Evolutionary conservation across 2,329 filamentous ascomycete genomes (phyloP).

Genomic region (Arthrobotrys sinensis): DNA sequence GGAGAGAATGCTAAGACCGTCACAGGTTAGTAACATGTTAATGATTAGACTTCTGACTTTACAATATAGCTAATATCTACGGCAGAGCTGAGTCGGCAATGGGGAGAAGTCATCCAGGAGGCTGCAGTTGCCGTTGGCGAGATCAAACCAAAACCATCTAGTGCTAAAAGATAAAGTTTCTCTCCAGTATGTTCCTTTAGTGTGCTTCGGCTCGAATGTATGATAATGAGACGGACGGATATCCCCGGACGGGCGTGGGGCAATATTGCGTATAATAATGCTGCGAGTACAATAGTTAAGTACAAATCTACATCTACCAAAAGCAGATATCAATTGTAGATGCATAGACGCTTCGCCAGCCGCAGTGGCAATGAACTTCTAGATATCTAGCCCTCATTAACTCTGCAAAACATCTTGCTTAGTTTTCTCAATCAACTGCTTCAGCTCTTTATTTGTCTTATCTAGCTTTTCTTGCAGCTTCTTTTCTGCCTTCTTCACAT

Average conservation of each 20-base stretch:
- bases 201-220: neutral
- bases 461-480: slow-evolving; percentile 63
- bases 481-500: slow-evolving; percentile 60
- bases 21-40: slow-evolving; percentile 52
- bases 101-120: slow-evolving; percentile 49
- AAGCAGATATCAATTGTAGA: slow-evolving; percentile 4
- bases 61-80: neutral
- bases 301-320: slow-evolving; percentile 17
- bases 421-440: slow-evolving; percentile 52
- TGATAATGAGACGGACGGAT: neutral
- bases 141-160: slow-evolving; percentile 43
- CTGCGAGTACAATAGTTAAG: neutral
- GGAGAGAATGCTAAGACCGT: slow-evolving; percentile 62
- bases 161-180: slow-evolving; percentile 8
- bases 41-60: no score
- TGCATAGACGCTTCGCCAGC: slow-evolving; percentile 2
- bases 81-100: slow-evolving; percentile 49
- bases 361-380: neutral
- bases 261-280: slow-evolving; percentile 5
- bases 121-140: slow-evolving; percentile 51
- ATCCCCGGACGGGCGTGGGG: neutral
- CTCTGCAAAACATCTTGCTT: slow-evolving; percentile 58
- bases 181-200: neutral
- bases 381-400: neutral
- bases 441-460: slow-evolving; percentile 54